Base-by-base conservation (phyloP, 2,329 filamentous ascomycete species). In the Colletotrichum sp. region DNA sequence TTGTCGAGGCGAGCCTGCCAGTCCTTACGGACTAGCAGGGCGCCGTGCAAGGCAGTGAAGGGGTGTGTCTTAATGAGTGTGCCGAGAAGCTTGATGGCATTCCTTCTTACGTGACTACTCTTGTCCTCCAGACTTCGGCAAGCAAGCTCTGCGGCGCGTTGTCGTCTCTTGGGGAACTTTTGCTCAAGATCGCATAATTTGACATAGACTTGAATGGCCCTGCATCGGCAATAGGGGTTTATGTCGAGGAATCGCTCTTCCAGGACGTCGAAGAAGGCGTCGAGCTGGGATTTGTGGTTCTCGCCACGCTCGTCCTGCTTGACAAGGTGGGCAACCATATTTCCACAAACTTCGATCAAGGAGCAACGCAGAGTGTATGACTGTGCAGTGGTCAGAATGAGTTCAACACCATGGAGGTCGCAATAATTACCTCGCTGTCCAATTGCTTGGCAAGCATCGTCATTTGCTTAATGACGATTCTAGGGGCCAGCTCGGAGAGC, bases 391-490 rank as follows among this genome's bases (percentile, higher is more conserved):
- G 67, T 32, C 66, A 26, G 34, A 8, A 3, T 48, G 24, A 5
- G 3, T 13, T 16, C 13, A 8, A 21, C 12, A 18, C 16, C 12
- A 6, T 4, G 6, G 8, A 6, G 12, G 21, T 8, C n/a, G 26
- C 16, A 6, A 15, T 81, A 12, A 13, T 67, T 87, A 94, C 93
- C 87, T 99, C 97, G 88, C 95, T 98, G 81, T 99, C 97, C 18
- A 99, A 88, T 80, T 99, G 93, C 84, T 98, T 99, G 13, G 96
- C 96, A 38, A 99, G 89, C 83, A 98, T 92, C 4, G 96, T 98
- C 92, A 99, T 98, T 83, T 99, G 96, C 86, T 98, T 98, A 81
- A 98, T 98, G 71, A 99, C 96, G 28, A 98, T 87, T 76, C 96
- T 92, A 6, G 98, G 97, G 5, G 95, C 94, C 75, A 99, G 89